Evolutionary conservation across 768 basidiomycete genomes (phyloP), one percentile per base, ranked within the genome.

Genomic region (Trichaptum fuscoviolaceum): DNA sequence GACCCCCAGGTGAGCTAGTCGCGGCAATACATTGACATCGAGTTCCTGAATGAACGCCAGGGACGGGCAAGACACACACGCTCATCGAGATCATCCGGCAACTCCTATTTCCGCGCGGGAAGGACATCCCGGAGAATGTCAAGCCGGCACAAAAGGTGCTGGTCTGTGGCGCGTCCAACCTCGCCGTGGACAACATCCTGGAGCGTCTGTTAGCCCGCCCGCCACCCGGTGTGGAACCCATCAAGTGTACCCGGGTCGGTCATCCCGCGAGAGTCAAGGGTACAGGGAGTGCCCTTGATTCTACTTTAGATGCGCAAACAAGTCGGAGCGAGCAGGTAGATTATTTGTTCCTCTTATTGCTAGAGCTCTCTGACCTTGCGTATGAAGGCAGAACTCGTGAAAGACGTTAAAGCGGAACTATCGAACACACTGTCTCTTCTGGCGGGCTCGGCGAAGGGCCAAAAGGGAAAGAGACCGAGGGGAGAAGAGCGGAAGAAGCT

Each of bases 11-110:
- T 85, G 73, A 26, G n/a, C 8, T 5, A 23, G 30, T 57, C 58
- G 26, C 27, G 2, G 12, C 18, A 62, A 34, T 8, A 30, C 30
- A 35, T 25, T 8, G 23, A 42, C 27, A 67, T 23, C n/a, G n/a
- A n/a, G n/a, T 58, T 18, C 23, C 36, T n/a, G 35, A 18, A 57
- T 24, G 24, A 18, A 15, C 24, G 17, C 57, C 64, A 88, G 89
- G 92, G 67, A 96, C 95, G 1, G 96, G 96, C 7, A 99, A 99
- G 80, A 99, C 96, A 0, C 92, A 95, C 70, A 97, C 96, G 0
- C 82, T 99, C 20, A 90, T 98, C 35, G 96, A 99, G 75, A 85
- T 97, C 63, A 92, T 98, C 67, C 87, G 92, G 30, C 96, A 98
- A 72, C 77, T 95, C 25, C 75, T 63, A 52, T 27, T 52, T 9